Evolutionary conservation across 352 stramenopile species (phyloP).

Genomic region (Globisporangium megalacanthum): DNA sequence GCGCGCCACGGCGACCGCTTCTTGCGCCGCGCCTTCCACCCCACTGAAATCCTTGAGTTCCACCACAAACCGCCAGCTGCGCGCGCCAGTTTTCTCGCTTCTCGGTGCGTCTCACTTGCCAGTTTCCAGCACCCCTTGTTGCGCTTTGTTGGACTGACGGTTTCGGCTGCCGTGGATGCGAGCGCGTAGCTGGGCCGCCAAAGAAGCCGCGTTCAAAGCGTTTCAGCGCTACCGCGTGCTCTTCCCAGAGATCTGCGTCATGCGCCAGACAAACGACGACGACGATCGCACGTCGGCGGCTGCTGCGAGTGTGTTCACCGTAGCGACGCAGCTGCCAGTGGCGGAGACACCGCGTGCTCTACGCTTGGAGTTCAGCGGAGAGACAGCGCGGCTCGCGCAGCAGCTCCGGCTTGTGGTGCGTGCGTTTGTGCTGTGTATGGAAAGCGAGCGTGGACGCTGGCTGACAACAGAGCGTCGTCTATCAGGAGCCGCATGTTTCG

Average conservation of each 20-base stretch:
- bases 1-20: conserved; percentile 60
- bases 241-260: conserved; percentile 66
- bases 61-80: conserved; percentile 24
- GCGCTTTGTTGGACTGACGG: not conserved
- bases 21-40: conserved; percentile 53
- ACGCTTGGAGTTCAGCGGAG: conserved; percentile 49
- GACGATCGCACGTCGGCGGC: not conserved
- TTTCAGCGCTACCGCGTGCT: conserved; percentile 74
- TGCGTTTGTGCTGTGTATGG: not conserved
- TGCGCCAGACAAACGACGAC: conserved; percentile 5
- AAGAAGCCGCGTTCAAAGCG: conserved; percentile 81
- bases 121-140: conserved; percentile 1
- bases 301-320: not conserved
- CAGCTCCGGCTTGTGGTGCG: conserved; percentile 48
- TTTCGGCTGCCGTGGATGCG: not conserved
- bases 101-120: conserved; percentile 16
- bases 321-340: conserved; percentile 24
- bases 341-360: conserved; percentile 32
- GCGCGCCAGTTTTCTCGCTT: conserved; percentile 58
- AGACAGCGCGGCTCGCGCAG: conserved; percentile 45
- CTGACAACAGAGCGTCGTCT: too few relatives aligned
- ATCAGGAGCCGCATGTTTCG: conserved; percentile 59
- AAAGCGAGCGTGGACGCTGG: not conserved
- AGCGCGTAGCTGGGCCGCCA: conserved; percentile 57
- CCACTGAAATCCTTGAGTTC: conserved; percentile 62